Percentiles rank a stretch among this genome's conserved stretches.
Conservation (phyloP, 1,139 yeast species). For the Yamadazyma conglobata region DNA sequence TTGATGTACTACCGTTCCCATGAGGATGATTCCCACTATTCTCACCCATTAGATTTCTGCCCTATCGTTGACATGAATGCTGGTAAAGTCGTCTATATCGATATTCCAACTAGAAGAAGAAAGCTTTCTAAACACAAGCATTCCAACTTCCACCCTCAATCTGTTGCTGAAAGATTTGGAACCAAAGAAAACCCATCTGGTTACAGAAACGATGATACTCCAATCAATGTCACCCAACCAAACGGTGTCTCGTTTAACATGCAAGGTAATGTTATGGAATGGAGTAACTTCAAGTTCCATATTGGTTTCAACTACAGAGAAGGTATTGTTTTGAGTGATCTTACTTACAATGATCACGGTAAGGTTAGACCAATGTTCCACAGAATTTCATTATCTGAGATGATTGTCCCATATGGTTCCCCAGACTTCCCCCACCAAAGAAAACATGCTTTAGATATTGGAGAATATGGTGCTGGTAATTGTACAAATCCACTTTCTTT, state of each 20-base stretch:
- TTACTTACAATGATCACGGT: conserved; percentile 71
- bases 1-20: conserved; percentile 74
- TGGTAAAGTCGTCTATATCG: conserved; percentile 65
- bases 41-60: conserved; percentile 80
- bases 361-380: conserved; percentile 69
- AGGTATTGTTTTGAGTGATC: conserved; percentile 75
- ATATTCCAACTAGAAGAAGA: conserved; percentile 72
- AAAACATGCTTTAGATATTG: conserved; percentile 82
- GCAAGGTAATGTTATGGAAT: conserved; percentile 64
- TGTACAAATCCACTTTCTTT: conserved; percentile 75
- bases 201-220: conserved; percentile 57
- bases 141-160: conserved; percentile 66
- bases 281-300: conserved; percentile 77
- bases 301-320: conserved; percentile 83
- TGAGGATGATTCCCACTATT: conserved; percentile 78
- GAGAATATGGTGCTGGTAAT: conserved; percentile 85
- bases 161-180: conserved; percentile 57
- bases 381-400: conserved; percentile 73
- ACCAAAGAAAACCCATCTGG: conserved; percentile 47
- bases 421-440: conserved; percentile 81
- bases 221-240: conserved; percentile 71
- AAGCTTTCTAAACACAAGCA: conserved; percentile 65
- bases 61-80: conserved; percentile 77
- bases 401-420: conserved; percentile 82
- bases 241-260: conserved; percentile 75